Conservation (phyloP, 805 yeast species). For the Wilhelminamyces savonicus region DNA sequence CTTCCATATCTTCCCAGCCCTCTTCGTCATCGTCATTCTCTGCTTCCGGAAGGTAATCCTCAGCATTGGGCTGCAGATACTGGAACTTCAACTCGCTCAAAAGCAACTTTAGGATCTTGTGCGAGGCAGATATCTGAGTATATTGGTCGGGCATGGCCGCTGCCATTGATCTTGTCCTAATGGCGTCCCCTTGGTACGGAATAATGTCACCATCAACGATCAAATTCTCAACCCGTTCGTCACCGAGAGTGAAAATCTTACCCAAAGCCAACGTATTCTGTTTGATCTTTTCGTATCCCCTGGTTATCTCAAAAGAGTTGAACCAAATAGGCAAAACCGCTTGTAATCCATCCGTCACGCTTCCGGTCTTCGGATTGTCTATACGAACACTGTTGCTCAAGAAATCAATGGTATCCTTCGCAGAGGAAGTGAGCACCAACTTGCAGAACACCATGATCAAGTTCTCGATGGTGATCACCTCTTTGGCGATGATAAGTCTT, state of each 20-base stretch:
- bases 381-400: conserved; percentile 33
- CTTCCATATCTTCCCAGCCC: conserved; percentile 77
- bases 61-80: conserved; percentile 41
- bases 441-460: conserved; percentile 71
- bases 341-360: conserved; percentile 38
- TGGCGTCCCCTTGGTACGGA: conserved; percentile 55
- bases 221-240: conserved; percentile 43
- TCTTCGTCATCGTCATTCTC: conserved; percentile 42
- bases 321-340: conserved; percentile 77
- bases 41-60: conserved; percentile 25
- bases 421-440: conserved; percentile 51
- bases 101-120: conserved; percentile 68
- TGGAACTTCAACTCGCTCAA: conserved; percentile 66
- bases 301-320: conserved; percentile 67
- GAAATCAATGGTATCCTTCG: conserved; percentile 58
- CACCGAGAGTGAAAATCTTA: conserved; percentile 55
- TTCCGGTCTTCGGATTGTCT: conserved; percentile 13
- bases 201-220: conserved; percentile 74
- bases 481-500: conserved; percentile 61
- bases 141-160: conserved; percentile 55
- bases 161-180: conserved; percentile 83
- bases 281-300: conserved; percentile 71
- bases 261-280: conserved; percentile 67
- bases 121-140: conserved; percentile 60
- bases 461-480: conserved; percentile 70